phyloP scores from a whole-genome alignment of 2,329 filamentous ascomycete genomes.

The Verticillium nubilum region DNA sequence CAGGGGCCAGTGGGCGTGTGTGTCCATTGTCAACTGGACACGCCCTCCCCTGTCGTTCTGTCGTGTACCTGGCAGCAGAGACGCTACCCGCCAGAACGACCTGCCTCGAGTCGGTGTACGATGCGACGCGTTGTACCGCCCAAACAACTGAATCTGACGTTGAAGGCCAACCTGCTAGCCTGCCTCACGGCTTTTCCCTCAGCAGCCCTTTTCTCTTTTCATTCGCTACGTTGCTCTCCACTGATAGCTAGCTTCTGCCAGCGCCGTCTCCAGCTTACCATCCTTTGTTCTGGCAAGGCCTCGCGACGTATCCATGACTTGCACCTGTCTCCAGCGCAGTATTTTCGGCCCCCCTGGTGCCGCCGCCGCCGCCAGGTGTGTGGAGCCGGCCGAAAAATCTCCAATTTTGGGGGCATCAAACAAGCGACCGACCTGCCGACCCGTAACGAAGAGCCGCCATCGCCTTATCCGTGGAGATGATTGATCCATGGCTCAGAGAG shows the following conservation, averaged over 20 bases:
- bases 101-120: not conserved
- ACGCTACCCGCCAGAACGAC: not conserved
- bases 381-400: not conserved
- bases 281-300: not conserved
- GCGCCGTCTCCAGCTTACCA: not conserved
- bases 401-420: constrained; percentile 14
- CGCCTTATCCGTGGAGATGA: not conserved
- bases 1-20: not conserved
- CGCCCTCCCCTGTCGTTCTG: not conserved
- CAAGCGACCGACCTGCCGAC: constrained; percentile 10
- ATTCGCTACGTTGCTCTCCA: not conserved
- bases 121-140: not conserved
- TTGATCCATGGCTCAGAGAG: not conserved
- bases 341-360: not conserved
- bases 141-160: not conserved
- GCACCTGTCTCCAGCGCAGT: not conserved
- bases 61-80: not conserved
- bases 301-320: not conserved
- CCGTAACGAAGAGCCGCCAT: constrained; percentile 9
- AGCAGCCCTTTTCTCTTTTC: not conserved
- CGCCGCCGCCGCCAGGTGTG: not conserved
- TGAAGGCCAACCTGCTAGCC: not conserved
- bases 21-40: not conserved
- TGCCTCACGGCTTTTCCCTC: not conserved
- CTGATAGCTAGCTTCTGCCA: not conserved